Evolutionary conservation across 768 basidiomycete species (phyloP), one percentile per base, ranked within the genome.

Genomic region (Xanthoconium purpureum): DNA sequence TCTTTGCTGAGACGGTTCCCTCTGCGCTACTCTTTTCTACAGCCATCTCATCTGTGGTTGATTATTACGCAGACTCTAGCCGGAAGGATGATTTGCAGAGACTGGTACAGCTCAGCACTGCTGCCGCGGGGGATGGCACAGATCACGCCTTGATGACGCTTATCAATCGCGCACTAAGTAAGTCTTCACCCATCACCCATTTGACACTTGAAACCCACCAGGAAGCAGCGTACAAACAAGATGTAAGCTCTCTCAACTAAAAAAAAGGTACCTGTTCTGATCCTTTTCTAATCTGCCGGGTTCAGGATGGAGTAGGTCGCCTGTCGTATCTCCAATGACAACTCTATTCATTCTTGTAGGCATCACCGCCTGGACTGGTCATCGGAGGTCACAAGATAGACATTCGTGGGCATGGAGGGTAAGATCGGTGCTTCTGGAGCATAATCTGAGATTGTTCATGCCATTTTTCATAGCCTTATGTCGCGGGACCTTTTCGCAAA

Each of bases 21-120:
- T 82, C 83, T 15, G 77, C 80, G 3, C 72, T 82, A 0, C 64
- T 81, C 7, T 86, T 82, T 71, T 83, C 84, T 1, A 76, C 83
- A 49, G 76, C 78, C 12, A 67, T 88, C 40, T 74, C 80, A 4
- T 78, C 80, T 52, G 77, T 85, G 24, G 74, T 89, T 47, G 74
- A 87, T 63, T 86, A 82, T 69, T 89, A 83, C 61, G 71, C 88
- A 14, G 72, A 76, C 11, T 73, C 76, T 1, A 67, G 65, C 40
- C 69, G 70, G 58, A 47, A 66, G 52, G 47, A 66, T 17, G 75
- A 73, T 6, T 40, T 62, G 14, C 30, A 70, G 24, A 73, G 79
- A 35, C 74, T 86, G 32, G 70, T 77, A 2, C 60, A 56, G 17
- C 61, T 81, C 30, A 69, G 71, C 32, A 54, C 59, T 29, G 62